Evolutionary conservation across 768 basidiomycete genomes (phyloP).

Genomic region (Lactarius psammicola): DNA sequence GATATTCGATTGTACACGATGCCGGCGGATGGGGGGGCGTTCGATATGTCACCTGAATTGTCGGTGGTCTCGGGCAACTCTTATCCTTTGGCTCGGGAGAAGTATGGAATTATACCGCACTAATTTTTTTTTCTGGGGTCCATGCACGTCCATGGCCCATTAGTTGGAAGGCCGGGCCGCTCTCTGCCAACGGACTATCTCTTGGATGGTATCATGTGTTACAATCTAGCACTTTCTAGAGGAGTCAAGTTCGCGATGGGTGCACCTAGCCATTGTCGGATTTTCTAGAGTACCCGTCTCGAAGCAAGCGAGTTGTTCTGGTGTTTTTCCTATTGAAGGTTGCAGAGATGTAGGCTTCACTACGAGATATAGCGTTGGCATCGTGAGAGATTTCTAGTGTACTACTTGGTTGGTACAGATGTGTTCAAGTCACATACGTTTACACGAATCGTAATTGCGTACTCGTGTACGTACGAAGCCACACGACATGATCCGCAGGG

Average conservation of each 20-base stretch:
- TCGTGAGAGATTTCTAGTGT: constrained; percentile 4
- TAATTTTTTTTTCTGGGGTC: not conserved
- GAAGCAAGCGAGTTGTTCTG: not conserved
- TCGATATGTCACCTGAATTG: not conserved
- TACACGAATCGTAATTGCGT: constrained; percentile 7
- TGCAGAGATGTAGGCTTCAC: constrained; percentile 1
- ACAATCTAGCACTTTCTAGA: not conserved
- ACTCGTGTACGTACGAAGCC: constrained; percentile 20
- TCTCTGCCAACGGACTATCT: not conserved
- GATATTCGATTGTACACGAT: constrained; percentile 8
- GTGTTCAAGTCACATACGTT: not conserved
- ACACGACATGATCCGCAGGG: constrained; percentile 21
- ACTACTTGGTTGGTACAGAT: constrained; percentile 7
- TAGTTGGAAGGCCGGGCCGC: constrained; percentile 14
- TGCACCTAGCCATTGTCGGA: not conserved
- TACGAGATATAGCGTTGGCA: not conserved
- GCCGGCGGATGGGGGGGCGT: not conserved
- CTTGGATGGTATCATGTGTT: not conserved
- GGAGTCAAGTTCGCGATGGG: not conserved
- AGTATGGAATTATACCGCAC: not conserved
- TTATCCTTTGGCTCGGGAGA: not conserved
- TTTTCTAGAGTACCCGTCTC: not conserved
- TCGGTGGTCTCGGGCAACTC: not conserved
- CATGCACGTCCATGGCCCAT: no score
- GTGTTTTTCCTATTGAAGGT: not conserved